Evolutionary conservation across 2,329 filamentous ascomycete species (phyloP), one percentile per base, ranked within the genome.

Genomic region (Sarocladium oryzae): DNA sequence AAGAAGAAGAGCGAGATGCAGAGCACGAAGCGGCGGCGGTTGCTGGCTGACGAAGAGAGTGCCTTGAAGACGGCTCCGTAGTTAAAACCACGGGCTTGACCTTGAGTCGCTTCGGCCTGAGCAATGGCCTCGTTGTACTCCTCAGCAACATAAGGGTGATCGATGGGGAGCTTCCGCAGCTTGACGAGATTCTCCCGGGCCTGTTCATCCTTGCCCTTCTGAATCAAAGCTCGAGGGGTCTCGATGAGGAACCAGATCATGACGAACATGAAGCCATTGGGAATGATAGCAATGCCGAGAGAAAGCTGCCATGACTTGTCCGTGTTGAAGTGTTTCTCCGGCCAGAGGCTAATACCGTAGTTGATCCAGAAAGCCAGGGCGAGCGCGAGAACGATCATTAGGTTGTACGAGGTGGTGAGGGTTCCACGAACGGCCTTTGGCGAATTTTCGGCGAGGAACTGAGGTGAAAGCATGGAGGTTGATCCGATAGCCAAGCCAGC

Each of bases 351-450:
- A 2, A 56, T 57, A 49, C 57, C 63, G 53, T 63, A 66, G 52
- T 62, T 66, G 23, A 57, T 58, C 63, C 65, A 66, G 48, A 65
- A 65, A 2, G 63, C 66, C 7, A 69, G 56, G 9, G 62, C 61
- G 1, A 69, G 56, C 1, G 66, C 65, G 2, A 64, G 46, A 20
- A 69, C 61, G 45, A 70, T 69, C 57, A 68, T 67, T 10, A 70
- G 54, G 50, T 71, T 69, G 52, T 70, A 72, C 0, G 65, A 61
- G 4, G 68, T 67, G 2, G 69, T 70, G 33, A 71, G 60, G 2
- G 67, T 66, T 1, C 69, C 69, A 50, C 68, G 63, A 15, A 72
- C 61, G 7, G 65, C 66, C 49, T 68, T 70, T 3, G 69, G 69
- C 0, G 66, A 63, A 49, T 68, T 70, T 51, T 73, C 70, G 1